These are phyloP conservation scores for Auxenochlorella pyrenoidosa DNA, from an alignment of 139 green algal genomes.

Conservation along the genomic window DNA sequence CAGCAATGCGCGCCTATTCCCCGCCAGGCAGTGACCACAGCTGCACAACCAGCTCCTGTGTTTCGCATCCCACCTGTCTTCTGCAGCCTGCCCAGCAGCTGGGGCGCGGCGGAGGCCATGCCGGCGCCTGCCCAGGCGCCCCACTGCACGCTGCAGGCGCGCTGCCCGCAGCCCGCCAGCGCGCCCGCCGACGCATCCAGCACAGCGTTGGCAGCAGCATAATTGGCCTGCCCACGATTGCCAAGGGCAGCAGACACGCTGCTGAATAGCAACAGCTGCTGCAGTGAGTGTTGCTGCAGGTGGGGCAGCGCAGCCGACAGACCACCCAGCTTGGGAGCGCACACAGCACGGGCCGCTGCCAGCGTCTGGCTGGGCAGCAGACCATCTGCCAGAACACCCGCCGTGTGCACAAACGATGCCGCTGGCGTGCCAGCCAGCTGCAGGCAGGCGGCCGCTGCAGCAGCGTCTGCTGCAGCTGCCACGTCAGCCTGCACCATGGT, in stretches of 20 bases:
- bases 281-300: conserved; percentile 35
- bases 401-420: conserved; percentile 61
- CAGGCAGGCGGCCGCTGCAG: neutral
- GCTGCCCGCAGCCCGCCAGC: conserved; percentile 5
- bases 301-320: neutral
- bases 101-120: conserved; percentile 69
- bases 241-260: conserved; percentile 44
- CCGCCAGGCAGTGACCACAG: neutral
- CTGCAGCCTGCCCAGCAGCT: conserved; percentile 54
- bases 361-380: conserved; percentile 65
- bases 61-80: conserved; percentile 65
- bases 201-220: conserved; percentile 56
- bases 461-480: neutral
- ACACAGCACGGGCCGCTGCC: conserved; percentile 39
- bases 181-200: conserved; percentile 33
- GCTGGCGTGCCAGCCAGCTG: neutral
- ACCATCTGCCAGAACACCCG: conserved; percentile 77
- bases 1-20: too few species aligned
- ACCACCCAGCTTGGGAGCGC: conserved; percentile 57
- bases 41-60: neutral
- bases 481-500: neutral
- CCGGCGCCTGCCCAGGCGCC: conserved; percentile 64
- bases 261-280: conserved; percentile 39
- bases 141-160: conserved; percentile 46
- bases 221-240: conserved; percentile 56